Percentiles rank a stretch among this genome's conserved stretches.
Conservation (phyloP, 352 stramenopile species). For the Pythium chondricola region DNA sequence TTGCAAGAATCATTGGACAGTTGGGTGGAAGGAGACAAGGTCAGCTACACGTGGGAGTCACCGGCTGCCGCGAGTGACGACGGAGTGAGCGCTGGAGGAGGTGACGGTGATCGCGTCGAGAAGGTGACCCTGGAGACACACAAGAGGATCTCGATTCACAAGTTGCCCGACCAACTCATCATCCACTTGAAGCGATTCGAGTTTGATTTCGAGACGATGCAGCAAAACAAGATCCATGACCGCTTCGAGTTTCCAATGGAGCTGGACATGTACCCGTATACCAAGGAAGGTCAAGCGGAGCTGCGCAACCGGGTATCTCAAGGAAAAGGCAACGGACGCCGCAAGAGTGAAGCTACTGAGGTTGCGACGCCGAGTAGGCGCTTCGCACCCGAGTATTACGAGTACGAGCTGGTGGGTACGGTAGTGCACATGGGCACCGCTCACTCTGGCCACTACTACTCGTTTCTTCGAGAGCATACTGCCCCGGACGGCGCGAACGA, state of each 20-base stretch:
- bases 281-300: constrained; percentile 80
- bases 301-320: constrained; percentile 34
- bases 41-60: constrained; percentile 88
- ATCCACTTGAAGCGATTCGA: constrained; percentile 95
- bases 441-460: constrained; percentile 89
- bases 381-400: constrained; percentile 66
- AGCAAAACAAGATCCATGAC: constrained; percentile 92
- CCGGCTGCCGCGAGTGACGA: neutral
- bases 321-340: constrained; percentile 13
- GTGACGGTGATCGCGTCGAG: constrained; percentile 23
- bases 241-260: constrained; percentile 90
- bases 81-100: constrained; percentile 3
- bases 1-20: constrained; percentile 80
- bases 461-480: constrained; percentile 73
- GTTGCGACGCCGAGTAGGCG: constrained; percentile 15
- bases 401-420: constrained; percentile 83
- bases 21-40: constrained; percentile 87
- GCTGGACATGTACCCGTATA: constrained; percentile 88
- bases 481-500: constrained; percentile 1
- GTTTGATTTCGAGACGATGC: constrained; percentile 93
- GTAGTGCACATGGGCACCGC: constrained; percentile 87
- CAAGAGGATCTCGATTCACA: constrained; percentile 87
- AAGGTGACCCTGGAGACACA: constrained; percentile 86
- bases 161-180: constrained; percentile 86
- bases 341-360: constrained; percentile 2